Evolutionary conservation across 2,329 filamentous ascomycete genomes (phyloP).

Genomic region (Saccharata proteae): DNA sequence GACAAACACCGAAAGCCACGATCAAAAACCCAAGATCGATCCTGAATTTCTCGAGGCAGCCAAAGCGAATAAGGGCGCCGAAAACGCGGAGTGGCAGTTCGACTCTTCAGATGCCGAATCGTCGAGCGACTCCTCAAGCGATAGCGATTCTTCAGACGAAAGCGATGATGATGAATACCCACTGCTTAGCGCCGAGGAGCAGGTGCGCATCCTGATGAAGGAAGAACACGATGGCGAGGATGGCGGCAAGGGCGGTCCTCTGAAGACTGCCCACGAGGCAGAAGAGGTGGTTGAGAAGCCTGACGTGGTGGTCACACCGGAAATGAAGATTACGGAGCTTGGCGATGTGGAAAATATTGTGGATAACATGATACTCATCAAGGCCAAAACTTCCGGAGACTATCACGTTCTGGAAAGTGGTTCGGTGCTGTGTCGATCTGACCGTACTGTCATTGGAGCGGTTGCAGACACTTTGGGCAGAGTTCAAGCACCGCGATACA

Average conservation of each 20-base stretch:
- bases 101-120: conserved; percentile 50
- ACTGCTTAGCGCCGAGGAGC: conserved; percentile 68
- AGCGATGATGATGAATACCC: conserved; percentile 46
- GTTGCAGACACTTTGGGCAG: conserved; percentile 79
- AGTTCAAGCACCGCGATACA: conserved; percentile 78
- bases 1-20: background rate
- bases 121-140: conserved; percentile 35
- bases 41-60: conserved; percentile 33
- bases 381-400: conserved; percentile 65
- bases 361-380: conserved; percentile 66
- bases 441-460: conserved; percentile 65
- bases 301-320: conserved; percentile 61
- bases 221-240: conserved; percentile 63
- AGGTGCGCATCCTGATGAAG: conserved; percentile 74
- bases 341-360: conserved; percentile 67
- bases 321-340: conserved; percentile 65
- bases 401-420: conserved; percentile 75
- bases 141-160: conserved; percentile 38
- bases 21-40: conserved; percentile 12
- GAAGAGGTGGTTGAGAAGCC: conserved; percentile 47
- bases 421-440: conserved; percentile 67
- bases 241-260: conserved; percentile 53
- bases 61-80: conserved; percentile 33
- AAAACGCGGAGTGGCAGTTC: conserved; percentile 69
- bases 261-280: conserved; percentile 77